Conservation (phyloP, 1,139 yeast species). For the Pichia sp. region DNA sequence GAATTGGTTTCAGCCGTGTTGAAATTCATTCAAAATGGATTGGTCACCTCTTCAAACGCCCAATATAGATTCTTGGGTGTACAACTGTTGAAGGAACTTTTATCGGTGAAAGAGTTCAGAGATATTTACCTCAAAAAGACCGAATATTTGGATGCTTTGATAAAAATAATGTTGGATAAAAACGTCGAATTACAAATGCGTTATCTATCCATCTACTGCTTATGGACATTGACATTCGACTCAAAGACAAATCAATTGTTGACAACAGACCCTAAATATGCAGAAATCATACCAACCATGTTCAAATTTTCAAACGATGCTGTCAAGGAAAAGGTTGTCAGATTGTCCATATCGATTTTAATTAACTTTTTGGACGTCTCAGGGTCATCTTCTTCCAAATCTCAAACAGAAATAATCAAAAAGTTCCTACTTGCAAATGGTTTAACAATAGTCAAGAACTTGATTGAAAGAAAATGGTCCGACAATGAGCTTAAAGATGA, state of each 20-base stretch:
- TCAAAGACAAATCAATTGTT: constrained; percentile 47
- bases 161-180: constrained; percentile 23
- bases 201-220: constrained; percentile 68
- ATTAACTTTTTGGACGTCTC: constrained; percentile 49
- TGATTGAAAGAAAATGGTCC: constrained; percentile 86
- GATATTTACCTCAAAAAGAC: constrained; percentile 44
- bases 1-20: constrained; percentile 30
- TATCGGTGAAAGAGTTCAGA: constrained; percentile 58
- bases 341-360: constrained; percentile 73
- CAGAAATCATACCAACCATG: constrained; percentile 54
- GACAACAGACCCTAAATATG: constrained; percentile 43
- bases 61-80: constrained; percentile 61
- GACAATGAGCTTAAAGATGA: constrained; percentile 88
- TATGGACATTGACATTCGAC: constrained; percentile 85
- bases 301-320: constrained; percentile 60
- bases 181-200: constrained; percentile 72
- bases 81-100: constrained; percentile 61
- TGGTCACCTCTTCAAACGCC: constrained; percentile 46
- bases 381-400: constrained; percentile 29
- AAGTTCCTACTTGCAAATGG: constrained; percentile 76
- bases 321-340: constrained; percentile 84
- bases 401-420: constrained; percentile 40
- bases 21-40: constrained; percentile 40
- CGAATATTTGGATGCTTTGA: constrained; percentile 4
- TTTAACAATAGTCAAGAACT: constrained; percentile 58